Evolutionary conservation across 208 protist genomes (phyloP), one percentile per base, ranked within the genome.

Genomic region (Trypanosoma rangeli): DNA sequence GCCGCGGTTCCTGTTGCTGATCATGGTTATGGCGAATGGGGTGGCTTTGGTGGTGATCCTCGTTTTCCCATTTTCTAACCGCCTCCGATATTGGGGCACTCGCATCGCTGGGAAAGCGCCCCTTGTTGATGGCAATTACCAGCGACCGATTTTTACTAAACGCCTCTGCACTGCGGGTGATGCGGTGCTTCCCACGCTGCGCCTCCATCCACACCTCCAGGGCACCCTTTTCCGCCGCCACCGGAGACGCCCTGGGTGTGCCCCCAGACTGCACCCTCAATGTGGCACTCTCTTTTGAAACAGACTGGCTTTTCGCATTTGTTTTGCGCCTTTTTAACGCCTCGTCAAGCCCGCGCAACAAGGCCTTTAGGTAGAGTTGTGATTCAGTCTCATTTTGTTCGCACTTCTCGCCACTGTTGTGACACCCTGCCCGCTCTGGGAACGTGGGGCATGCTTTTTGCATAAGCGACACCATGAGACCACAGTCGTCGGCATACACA

Each of bases 51-150:
- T 1, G 13, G 0, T 58, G 15, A 7, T 61, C 1, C 31, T 1
- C 39, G 1, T 64, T 35, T 37, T 39, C 55, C 50, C 31, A 60
- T 42, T 46, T 64, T 48, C 55, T 8, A 46, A 70, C 37, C 16
- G 58, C 54, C 42, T 60, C 57, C 7, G 56, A 49, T 9, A 76
- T n/a, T 5, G 56, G 7, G 18, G 55, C 37, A 18, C 58, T 76
- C 18, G 56, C 48, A 52, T 76, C 63, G 1, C 55, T 10, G 7
- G 71, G 71, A 54, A 76, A 76, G 0, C 71, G 62, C 16, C 71
- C 71, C 22, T 33, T 64, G 22, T 64, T 65, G 8, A 76, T 10
- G 24, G 62, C 31, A 37, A 60, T 70, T 28, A 62, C 5, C 9
- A 73, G 29, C 1, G 68, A 67, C n/a, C 50, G 37, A 16, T 20